Conservation (phyloP, 768 basidiomycete genomes). For the Dioszegia hungarica region DNA sequence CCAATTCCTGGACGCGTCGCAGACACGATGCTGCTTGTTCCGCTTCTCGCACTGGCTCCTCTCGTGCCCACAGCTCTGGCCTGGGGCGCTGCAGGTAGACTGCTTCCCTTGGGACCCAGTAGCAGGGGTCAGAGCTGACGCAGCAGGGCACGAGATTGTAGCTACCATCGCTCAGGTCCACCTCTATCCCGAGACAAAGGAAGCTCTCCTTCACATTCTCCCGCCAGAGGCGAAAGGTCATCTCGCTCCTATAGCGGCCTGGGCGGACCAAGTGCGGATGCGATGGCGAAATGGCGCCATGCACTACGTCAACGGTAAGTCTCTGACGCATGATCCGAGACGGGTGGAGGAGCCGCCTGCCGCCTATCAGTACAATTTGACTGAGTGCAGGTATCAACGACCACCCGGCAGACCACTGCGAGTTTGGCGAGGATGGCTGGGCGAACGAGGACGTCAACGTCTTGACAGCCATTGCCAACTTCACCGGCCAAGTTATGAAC, state of each 20-base stretch:
- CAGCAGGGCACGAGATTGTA: constrained; percentile 76
- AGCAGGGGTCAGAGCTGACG: too few species aligned
- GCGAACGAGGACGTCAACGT: constrained; percentile 60
- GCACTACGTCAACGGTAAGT: constrained; percentile 49
- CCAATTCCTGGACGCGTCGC: too few species aligned
- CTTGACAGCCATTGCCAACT: constrained; percentile 71
- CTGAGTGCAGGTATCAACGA: constrained; percentile 58
- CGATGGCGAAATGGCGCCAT: constrained; percentile 41
- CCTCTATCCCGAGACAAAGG: constrained; percentile 66
- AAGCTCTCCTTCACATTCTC: constrained; percentile 67
- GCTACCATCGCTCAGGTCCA: constrained; percentile 93
- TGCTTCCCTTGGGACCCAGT: background rate
- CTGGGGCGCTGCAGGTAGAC: constrained; percentile 45
- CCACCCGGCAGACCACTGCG: constrained; percentile 68
- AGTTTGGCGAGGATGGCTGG: constrained; percentile 71
- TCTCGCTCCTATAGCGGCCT: constrained; percentile 75
- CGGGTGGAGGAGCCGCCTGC: too few species aligned
- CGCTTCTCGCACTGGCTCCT: background rate
- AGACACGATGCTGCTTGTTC: background rate
- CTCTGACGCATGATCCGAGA: background rate
- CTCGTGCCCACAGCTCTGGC: constrained; percentile 24
- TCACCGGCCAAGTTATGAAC: constrained; percentile 58
- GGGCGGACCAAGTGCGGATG: constrained; percentile 72
- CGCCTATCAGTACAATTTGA: too few species aligned
- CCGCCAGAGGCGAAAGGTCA: constrained; percentile 59